Percentiles rank a stretch among this genome's conserved stretches.
phyloP scores from a whole-genome alignment of 768 basidiomycete genomes.

The Cystofilobasidium capitatum region DNA sequence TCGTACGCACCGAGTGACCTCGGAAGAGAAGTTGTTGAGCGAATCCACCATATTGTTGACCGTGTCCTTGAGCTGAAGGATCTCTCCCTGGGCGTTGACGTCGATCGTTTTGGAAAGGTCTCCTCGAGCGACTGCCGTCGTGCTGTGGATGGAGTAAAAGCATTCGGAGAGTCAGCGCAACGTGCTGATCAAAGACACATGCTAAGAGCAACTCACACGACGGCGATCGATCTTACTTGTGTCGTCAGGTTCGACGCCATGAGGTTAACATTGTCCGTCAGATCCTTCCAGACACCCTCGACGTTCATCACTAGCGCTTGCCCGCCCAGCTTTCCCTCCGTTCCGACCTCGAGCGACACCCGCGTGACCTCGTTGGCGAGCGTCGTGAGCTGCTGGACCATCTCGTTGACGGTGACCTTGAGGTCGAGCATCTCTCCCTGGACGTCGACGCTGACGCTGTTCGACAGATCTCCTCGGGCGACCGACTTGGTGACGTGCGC shows the following conservation, averaged over 20 bases:
- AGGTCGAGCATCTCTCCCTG: slow-evolving; percentile 41
- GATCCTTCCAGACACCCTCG: slow-evolving; percentile 18
- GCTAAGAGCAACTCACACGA: background rate
- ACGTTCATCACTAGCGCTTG: slow-evolving; percentile 35
- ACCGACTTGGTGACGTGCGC: slow-evolving; percentile 42
- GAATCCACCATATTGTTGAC: slow-evolving; percentile 39
- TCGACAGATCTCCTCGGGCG: slow-evolving; percentile 39
- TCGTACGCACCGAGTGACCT: slow-evolving; percentile 35
- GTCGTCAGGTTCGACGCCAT: slow-evolving; percentile 17
- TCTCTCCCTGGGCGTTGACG: slow-evolving; percentile 88
- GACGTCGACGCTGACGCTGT: slow-evolving; percentile 38
- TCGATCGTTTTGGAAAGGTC: slow-evolving; percentile 75
- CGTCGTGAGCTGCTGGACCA: slow-evolving; percentile 76
- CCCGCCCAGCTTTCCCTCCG: slow-evolving; percentile 95
- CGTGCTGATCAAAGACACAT: background rate
- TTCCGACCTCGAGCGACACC: slow-evolving; percentile 82
- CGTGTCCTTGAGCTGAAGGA: slow-evolving; percentile 55
- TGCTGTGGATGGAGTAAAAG: background rate
- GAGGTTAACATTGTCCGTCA: slow-evolving; percentile 17
- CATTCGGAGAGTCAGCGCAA: background rate
- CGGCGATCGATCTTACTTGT: slow-evolving; percentile 13
- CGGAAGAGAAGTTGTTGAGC: slow-evolving; percentile 39
- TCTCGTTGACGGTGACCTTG: slow-evolving; percentile 61
- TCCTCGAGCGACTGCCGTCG: slow-evolving; percentile 70
- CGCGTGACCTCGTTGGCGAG: slow-evolving; percentile 52